Evolutionary conservation across 805 yeast genomes (phyloP).

Genomic region (Metschnikowia kofuensis): DNA sequence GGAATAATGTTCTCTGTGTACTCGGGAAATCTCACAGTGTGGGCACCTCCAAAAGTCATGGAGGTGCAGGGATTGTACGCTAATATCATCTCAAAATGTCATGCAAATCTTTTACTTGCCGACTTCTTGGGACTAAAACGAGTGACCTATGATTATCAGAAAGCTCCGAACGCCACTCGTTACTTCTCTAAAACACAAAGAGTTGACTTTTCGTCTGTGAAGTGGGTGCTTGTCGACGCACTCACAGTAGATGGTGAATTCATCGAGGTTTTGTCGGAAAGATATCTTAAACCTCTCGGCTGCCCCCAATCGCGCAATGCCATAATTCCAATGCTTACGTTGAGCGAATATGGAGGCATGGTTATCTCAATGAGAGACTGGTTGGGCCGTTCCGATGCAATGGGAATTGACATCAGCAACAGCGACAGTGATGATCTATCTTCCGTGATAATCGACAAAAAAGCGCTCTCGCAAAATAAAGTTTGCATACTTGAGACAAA

Average conservation of each 20-base stretch:
- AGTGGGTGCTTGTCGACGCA: slow-evolving; percentile 89
- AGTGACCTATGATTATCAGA: slow-evolving; percentile 89
- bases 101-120: slow-evolving; percentile 72
- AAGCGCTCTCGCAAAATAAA: slow-evolving; percentile 66
- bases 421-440: slow-evolving; percentile 38
- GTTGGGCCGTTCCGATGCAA: slow-evolving; percentile 66
- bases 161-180: slow-evolving; percentile 79
- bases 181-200: slow-evolving; percentile 71
- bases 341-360: slow-evolving; percentile 95
- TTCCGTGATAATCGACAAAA: slow-evolving; percentile 69
- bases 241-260: slow-evolving; percentile 91
- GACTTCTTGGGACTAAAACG: slow-evolving; percentile 88
- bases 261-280: slow-evolving; percentile 78
- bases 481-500: slow-evolving; percentile 63
- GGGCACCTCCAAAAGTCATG: slow-evolving; percentile 74
- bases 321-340: slow-evolving; percentile 82
- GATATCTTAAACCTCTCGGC: slow-evolving; percentile 91
- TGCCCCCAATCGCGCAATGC: slow-evolving; percentile 71
- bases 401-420: slow-evolving; percentile 48
- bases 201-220: slow-evolving; percentile 74
- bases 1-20: slow-evolving; percentile 80
- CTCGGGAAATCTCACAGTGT: slow-evolving; percentile 76
- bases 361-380: slow-evolving; percentile 90
- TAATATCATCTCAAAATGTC: slow-evolving; percentile 63
- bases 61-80: slow-evolving; percentile 87